These are phyloP conservation scores for Xylaria venustula DNA, from an alignment of 495 filamentous ascomycete species.

Conservation along the genomic window DNA sequence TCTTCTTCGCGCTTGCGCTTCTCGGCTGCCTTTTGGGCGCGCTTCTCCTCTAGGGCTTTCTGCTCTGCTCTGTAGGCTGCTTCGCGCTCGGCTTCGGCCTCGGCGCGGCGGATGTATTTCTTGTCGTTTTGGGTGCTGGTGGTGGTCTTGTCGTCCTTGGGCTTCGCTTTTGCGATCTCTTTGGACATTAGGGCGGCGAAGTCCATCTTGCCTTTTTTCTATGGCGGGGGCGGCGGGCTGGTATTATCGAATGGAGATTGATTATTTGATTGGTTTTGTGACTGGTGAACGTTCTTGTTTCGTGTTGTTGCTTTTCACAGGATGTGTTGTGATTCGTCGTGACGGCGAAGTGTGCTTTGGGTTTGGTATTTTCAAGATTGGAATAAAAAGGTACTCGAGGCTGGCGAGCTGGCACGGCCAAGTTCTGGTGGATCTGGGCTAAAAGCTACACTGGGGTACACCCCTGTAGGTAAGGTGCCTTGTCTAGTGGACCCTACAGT, in stretches of 20 bases:
- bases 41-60: slow-evolving; percentile 61
- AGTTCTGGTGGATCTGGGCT: too few species aligned
- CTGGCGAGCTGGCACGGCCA: too few species aligned
- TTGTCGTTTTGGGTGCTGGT: slow-evolving; percentile 45
- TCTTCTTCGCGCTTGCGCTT: slow-evolving; percentile 95
- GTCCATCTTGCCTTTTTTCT: slow-evolving; percentile 63
- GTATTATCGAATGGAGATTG: not conserved
- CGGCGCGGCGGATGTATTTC: slow-evolving; percentile 85
- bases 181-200: slow-evolving; percentile 89
- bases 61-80: slow-evolving; percentile 82
- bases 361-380: too few species aligned
- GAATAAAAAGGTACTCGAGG: too few species aligned
- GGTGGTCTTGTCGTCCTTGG: not conserved
- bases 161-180: slow-evolving; percentile 78
- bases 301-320: too few species aligned
- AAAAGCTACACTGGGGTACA: too few species aligned
- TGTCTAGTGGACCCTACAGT: too few species aligned
- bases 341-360: too few species aligned
- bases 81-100: slow-evolving; percentile 79
- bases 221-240: not conserved
- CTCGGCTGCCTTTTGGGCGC: slow-evolving; percentile 61
- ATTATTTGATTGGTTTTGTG: not conserved
- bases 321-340: too few species aligned
- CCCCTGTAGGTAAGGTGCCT: too few species aligned
- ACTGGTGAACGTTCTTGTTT: too few species aligned